Base-by-base conservation (phyloP, 2,329 filamentous ascomycete species). In the Scytalidium sp. region DNA sequence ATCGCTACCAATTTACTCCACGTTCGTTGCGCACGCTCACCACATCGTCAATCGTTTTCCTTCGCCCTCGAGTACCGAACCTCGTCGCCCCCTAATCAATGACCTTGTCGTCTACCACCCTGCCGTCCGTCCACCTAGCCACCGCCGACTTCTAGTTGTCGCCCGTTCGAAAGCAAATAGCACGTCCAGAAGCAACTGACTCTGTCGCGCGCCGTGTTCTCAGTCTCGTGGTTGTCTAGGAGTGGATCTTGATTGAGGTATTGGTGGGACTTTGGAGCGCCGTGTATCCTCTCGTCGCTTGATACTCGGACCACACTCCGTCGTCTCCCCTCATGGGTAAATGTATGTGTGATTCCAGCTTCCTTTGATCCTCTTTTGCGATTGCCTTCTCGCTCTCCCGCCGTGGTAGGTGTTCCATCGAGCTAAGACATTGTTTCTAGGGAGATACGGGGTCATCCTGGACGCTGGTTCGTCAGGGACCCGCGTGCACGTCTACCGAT, bases 381-480 rank as follows among this genome's bases (percentile, higher is more conserved):
- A 32, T 15, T 45, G 15, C 17, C 11, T 23, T 36, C 22, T 17
- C 42, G 29, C 47, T 57, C n/a, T n/a, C n/a, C n/a, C n/a, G n/a
- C n/a, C n/a, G n/a, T n/a, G n/a, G n/a, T n/a, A n/a, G n/a, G 44
- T 53, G 22, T 19, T 22, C 22, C 29, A n/a, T 23, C 13, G 9
- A 19, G 41, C 49, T 48, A 43, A 43, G 20, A 15, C 40, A 13
- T 23, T 43, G 9, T 41, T 19, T 46, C 19, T 46, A 66, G 64
- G 63, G 63, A 79, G 82, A 74, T 97, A 95, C 78, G 94, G 92
- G 67, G 89, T 97, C 62, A 92, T 99, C 66, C 82, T 99, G 64
- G 94, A 99, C 79, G 94, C 94, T 67, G 94, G 94, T 60, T 97
- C 94, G 70, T 97, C 94, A 69, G 93, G 94, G 67, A 97, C 93